Evolutionary conservation across 1,284 basidiomycete species (phyloP).

Genomic region (Leccinum fallax): DNA sequence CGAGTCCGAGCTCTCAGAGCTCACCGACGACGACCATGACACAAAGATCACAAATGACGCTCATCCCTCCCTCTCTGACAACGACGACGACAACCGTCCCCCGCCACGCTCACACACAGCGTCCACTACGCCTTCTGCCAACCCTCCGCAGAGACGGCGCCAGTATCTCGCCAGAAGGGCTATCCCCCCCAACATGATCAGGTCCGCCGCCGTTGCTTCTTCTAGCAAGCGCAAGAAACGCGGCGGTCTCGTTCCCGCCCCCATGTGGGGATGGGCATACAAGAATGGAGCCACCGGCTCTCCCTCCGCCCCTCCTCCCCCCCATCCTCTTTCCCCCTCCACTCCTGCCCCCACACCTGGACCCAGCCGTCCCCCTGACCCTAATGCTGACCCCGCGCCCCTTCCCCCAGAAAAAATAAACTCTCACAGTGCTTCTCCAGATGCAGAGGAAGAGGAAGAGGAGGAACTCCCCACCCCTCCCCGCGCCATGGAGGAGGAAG

Average conservation of each 20-base stretch:
- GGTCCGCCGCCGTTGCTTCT: constrained; percentile 22
- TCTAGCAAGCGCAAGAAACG: constrained; percentile 54
- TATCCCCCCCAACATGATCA: constrained; percentile 7
- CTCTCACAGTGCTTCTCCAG: constrained; percentile 33
- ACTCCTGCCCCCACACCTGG: constrained; percentile 3
- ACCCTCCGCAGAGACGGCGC: constrained; percentile 15
- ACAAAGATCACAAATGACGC: constrained; percentile 22
- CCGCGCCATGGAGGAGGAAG: constrained; percentile 63
- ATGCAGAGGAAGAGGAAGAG: constrained; percentile 43
- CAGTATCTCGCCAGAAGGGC: constrained; percentile 6
- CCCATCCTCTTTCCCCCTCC: too few species aligned
- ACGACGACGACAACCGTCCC: constrained; percentile 30
- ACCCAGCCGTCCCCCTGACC: constrained; percentile 13
- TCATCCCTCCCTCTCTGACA: constrained; percentile 15
- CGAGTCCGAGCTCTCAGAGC: constrained; percentile 77
- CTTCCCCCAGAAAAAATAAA: constrained; percentile 14
- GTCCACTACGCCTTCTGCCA: constrained; percentile 7
- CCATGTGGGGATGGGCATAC: constrained; percentile 78
- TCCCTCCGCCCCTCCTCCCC: constrained; percentile 9
- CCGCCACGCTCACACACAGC: constrained; percentile 25
- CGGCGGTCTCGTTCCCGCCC: constrained; percentile 66
- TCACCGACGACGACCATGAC: constrained; percentile 78
- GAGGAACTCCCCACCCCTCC: constrained; percentile 59
- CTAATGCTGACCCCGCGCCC: background rate
- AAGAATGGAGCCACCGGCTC: constrained; percentile 36